Evolutionary conservation across 768 basidiomycete species (phyloP).

Genomic region (Hygrophoropsis aurantiaca): DNA sequence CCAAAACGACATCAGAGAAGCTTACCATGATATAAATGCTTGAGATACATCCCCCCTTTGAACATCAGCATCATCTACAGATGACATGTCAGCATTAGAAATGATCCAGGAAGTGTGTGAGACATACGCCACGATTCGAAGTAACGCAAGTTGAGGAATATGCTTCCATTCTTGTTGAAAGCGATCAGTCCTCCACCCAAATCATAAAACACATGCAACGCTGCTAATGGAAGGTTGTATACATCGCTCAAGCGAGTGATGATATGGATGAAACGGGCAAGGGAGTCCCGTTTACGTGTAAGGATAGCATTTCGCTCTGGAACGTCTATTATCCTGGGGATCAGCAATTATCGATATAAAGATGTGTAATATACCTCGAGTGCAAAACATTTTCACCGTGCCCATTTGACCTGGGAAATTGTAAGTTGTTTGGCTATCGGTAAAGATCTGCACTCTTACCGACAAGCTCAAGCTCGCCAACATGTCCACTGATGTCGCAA

Average conservation of each 20-base stretch:
- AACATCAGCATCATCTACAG: slow-evolving; percentile 71
- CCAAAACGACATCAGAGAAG: background rate
- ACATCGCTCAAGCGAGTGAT: slow-evolving; percentile 64
- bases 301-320: slow-evolving; percentile 51
- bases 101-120: background rate
- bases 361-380: slow-evolving; percentile 47
- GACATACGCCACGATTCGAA: slow-evolving; percentile 87
- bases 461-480: slow-evolving; percentile 58
- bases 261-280: slow-evolving; percentile 74
- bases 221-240: slow-evolving; percentile 71
- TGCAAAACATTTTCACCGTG: slow-evolving; percentile 59
- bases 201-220: slow-evolving; percentile 89
- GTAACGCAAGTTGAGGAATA: slow-evolving; percentile 87
- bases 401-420: slow-evolving; percentile 54
- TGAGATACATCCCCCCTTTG: slow-evolving; percentile 46
- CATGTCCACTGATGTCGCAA: slow-evolving; percentile 72
- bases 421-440: slow-evolving; percentile 3
- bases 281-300: slow-evolving; percentile 47
- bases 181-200: slow-evolving; percentile 79
- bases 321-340: slow-evolving; percentile 46
- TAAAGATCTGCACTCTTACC: slow-evolving; percentile 39
- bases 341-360: slow-evolving; percentile 5
- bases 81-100: background rate
- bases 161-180: slow-evolving; percentile 86
- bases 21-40: slow-evolving; percentile 82